Conservation (phyloP, 176 grass and related monocot genomes). For the Aegilops umbellulata region DNA sequence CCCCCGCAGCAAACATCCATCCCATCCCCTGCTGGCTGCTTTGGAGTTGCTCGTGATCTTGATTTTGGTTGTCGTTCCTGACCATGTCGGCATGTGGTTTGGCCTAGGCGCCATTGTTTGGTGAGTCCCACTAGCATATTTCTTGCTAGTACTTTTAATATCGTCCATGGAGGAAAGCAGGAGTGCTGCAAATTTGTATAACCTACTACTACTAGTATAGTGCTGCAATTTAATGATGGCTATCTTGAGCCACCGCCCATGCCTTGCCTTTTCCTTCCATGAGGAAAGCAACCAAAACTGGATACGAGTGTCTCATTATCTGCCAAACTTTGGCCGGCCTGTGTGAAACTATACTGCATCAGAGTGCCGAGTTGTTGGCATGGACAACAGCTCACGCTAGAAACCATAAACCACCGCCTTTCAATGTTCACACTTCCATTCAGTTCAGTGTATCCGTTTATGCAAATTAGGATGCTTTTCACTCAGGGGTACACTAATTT, state of each 20-base stretch:
- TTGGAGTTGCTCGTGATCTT: no score
- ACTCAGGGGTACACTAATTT: neutral
- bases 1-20: neutral
- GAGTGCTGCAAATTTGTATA: no score
- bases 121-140: neutral
- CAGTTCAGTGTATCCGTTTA: neutral
- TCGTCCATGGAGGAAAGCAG: neutral
- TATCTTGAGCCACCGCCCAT: neutral
- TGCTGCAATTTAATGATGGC: neutral
- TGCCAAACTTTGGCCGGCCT: neutral
- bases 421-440: neutral
- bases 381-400: neutral
- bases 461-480: neutral
- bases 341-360: neutral
- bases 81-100: constrained; percentile 24
- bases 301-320: neutral
- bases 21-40: neutral
- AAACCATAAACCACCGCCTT: neutral
- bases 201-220: no score
- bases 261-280: neutral
- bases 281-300: neutral
- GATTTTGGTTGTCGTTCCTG: neutral
- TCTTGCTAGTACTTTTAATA: neutral
- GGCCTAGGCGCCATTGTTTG: neutral
- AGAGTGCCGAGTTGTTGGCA: neutral